Conservation (phyloP, 768 basidiomycete genomes). For the Xerocomellus intermedius region DNA sequence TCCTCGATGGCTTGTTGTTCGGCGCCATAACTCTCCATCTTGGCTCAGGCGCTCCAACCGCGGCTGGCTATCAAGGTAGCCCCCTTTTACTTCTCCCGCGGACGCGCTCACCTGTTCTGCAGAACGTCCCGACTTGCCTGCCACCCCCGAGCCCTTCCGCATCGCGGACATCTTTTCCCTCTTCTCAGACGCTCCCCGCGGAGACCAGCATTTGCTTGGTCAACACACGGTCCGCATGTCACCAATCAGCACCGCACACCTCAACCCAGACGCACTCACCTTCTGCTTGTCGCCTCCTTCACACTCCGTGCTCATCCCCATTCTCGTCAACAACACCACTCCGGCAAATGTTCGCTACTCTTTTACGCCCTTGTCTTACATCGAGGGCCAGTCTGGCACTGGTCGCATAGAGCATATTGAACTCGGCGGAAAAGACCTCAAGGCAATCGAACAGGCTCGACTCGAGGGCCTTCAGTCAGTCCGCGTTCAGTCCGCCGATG, state of each 20-base stretch:
- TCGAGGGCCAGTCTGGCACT: slow-evolving; percentile 37
- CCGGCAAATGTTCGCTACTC: slow-evolving; percentile 71
- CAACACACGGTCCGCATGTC: slow-evolving; percentile 92
- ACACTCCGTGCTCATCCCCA: slow-evolving; percentile 65
- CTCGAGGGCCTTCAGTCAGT: slow-evolving; percentile 49
- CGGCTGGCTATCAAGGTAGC: slow-evolving; percentile 28
- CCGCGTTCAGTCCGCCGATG: slow-evolving; percentile 47
- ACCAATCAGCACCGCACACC: slow-evolving; percentile 87
- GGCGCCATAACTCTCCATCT: slow-evolving; percentile 65
- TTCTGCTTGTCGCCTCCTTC: slow-evolving; percentile 67
- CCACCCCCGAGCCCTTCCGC: slow-evolving; percentile 46
- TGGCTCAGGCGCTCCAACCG: slow-evolving; percentile 24
- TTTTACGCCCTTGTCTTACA: slow-evolving; percentile 60
- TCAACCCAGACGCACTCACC: slow-evolving; percentile 73
- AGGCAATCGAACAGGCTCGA: slow-evolving; percentile 60
- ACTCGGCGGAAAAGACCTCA: slow-evolving; percentile 61
- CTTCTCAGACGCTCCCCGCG: slow-evolving; percentile 33
- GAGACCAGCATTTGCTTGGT: slow-evolving; percentile 68
- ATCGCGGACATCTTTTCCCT: slow-evolving; percentile 49
- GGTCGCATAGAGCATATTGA: slow-evolving; percentile 54
- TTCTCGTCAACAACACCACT: slow-evolving; percentile 90
- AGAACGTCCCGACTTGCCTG: slow-evolving; percentile 38
- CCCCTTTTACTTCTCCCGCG: not conserved
- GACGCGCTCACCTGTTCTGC: slow-evolving; percentile 7
- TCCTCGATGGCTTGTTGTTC: slow-evolving; percentile 69